Base-by-base conservation (phyloP, 2,329 filamentous ascomycete species). In the Chaetomiaceae sp. region DNA sequence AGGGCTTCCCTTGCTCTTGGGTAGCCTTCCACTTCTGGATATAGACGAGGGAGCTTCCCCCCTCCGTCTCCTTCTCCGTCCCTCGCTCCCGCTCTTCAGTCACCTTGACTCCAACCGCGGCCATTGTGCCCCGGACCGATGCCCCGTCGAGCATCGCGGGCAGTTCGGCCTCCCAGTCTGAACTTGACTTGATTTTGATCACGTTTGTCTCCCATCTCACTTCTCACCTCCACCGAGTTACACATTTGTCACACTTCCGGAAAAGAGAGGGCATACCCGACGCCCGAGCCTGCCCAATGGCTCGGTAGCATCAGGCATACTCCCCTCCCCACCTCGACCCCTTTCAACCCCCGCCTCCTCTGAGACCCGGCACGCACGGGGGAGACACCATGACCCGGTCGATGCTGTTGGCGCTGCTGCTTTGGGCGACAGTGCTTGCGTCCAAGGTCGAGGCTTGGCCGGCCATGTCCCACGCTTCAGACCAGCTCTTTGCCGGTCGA, bases 361-460 rank as follows among this genome's bases (percentile, higher is more conserved):
- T 12, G 19, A 34, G 44, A 19, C 38, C 34, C n/a, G 27, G 3
- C 23, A 7, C 14, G 41, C 41, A 35, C 48, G 12, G 54, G 21
- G 17, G 38, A 19, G n/a, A 13, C 16, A 39, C 19, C 30, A 62
- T 56, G 51, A 43, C 38, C 14, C 48, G 46, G 33, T 48, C 53
- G 33, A 59, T 58, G 23, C 55, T 53, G 42, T 52, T 60, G 47
- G 54, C 47, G 35, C 55, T 56, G 35, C 55, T 56, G 34, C 53
- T 48, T 20, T 50, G 39, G 30, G 16, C 42, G 25, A 41, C 43
- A 27, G 38, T 53, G 42, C 40, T 50, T 19, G 45, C 42, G 30
- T 54, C 47, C 42, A 34, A 35, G n/a, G 33, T 23, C 20, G 53
- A 31, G 21, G 49, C 50, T 31, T 44, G 14, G 50, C 48, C 50